Conservation (phyloP, 768 basidiomycete genomes). For the Lepiota venenata region DNA sequence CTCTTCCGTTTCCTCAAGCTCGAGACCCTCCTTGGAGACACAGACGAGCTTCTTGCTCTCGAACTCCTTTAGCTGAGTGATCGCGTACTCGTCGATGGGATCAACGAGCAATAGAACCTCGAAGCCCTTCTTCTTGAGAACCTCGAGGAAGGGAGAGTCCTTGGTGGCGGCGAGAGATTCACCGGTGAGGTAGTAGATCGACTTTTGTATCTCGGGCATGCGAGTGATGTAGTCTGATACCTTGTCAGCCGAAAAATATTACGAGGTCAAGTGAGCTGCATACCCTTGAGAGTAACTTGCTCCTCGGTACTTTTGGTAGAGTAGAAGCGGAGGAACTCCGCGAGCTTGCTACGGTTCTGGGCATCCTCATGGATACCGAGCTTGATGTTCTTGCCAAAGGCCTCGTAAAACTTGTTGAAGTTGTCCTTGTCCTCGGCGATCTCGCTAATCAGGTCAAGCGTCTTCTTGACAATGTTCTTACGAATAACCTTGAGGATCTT, state of each 20-base stretch:
- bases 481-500: constrained; percentile 99
- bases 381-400: constrained; percentile 99
- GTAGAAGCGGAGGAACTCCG: constrained; percentile 98
- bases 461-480: constrained; percentile 99
- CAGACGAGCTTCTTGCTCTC: constrained; percentile 97
- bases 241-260: not conserved
- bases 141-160: constrained; percentile 98
- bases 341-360: constrained; percentile 98
- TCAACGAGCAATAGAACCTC: constrained; percentile 97
- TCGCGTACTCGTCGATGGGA: constrained; percentile 98
- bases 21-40: constrained; percentile 98
- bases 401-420: constrained; percentile 94
- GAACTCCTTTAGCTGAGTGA: constrained; percentile 99
- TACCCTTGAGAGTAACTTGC: constrained; percentile 90
- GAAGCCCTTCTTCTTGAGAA: constrained; percentile 99
- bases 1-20: constrained; percentile 98
- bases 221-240: constrained; percentile 93
- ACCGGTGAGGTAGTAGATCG: constrained; percentile 99
- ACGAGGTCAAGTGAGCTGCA: constrained; percentile 4
- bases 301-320: constrained; percentile 94
- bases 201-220: constrained; percentile 98
- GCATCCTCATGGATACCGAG: constrained; percentile 99
- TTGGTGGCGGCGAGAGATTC: constrained; percentile 88
- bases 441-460: constrained; percentile 90
- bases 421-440: constrained; percentile 99